These are phyloP conservation scores for Rosellinia necatrix DNA, from an alignment of 2,329 filamentous ascomycete genomes.

Conservation along the genomic window DNA sequence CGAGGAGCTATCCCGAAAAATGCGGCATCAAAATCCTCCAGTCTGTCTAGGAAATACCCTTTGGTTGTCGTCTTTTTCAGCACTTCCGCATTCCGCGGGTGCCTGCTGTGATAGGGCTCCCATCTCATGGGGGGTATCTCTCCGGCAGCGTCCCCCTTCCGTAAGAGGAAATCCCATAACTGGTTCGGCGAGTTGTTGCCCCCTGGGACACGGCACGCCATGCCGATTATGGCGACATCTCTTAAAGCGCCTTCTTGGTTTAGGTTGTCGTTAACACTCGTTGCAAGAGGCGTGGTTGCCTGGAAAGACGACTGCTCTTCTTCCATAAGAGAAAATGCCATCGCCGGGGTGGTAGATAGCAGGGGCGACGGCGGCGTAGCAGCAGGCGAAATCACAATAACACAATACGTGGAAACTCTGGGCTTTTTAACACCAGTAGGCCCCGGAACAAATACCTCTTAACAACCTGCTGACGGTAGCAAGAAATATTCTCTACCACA, in stretches of 20 bases:
- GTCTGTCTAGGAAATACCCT: conserved; percentile 21
- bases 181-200: neutral
- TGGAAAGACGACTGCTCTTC: too few species aligned
- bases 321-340: too few species aligned
- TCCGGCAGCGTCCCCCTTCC: neutral
- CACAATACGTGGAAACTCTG: too few species aligned
- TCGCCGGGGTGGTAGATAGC: too few species aligned
- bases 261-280: neutral
- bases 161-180: neutral
- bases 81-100: neutral
- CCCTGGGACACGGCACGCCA: neutral
- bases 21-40: conserved; percentile 20
- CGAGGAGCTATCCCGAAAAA: conserved; percentile 22
- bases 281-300: too few species aligned
- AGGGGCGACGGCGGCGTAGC: too few species aligned
- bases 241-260: too few species aligned
- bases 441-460: too few species aligned
- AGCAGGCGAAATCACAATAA: too few species aligned
- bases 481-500: too few species aligned
- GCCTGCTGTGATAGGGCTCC: neutral
- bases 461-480: too few species aligned
- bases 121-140: neutral
- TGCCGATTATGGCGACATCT: conserved; percentile 4
- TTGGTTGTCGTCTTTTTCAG: conserved; percentile 27
- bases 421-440: too few species aligned